Evolutionary conservation across 192 early-diverging fungal genomes (phyloP).

Genomic region (Linnemannia zychae): DNA sequence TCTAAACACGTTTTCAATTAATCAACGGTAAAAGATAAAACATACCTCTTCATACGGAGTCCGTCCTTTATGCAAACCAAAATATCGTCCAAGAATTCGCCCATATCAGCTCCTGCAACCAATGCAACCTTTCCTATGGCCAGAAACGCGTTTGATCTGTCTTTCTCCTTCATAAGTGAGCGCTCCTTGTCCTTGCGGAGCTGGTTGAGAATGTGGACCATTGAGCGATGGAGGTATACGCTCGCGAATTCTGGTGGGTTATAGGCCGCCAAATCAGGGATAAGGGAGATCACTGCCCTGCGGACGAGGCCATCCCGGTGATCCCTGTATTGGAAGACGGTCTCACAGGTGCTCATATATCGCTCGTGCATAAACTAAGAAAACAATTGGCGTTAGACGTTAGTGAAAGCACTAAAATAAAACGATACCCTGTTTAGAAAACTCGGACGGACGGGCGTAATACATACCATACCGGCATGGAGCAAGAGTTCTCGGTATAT

Average conservation of each 20-base stretch:
- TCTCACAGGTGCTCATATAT: constrained; percentile 82
- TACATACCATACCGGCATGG: constrained; percentile 81
- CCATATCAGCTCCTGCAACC: constrained; percentile 82
- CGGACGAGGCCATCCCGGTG: constrained; percentile 85
- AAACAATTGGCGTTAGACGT: neutral
- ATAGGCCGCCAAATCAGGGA: constrained; percentile 87
- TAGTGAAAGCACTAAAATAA: neutral
- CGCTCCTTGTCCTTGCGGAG: constrained; percentile 82
- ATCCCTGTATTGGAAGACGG: constrained; percentile 83
- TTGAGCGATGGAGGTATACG: constrained; percentile 76
- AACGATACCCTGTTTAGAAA: too few species aligned
- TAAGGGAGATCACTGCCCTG: constrained; percentile 84
- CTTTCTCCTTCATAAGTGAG: constrained; percentile 57
- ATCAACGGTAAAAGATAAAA: neutral
- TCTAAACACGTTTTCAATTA: neutral
- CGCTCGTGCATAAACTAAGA: constrained; percentile 86
- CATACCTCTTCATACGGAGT: constrained; percentile 76
- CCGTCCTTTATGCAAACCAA: constrained; percentile 82
- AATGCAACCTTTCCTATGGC: constrained; percentile 90
- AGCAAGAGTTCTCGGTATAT: constrained; percentile 83
- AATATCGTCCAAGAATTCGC: constrained; percentile 84
- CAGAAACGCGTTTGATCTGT: constrained; percentile 72
- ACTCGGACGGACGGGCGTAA: too few species aligned
- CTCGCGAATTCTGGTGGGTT: constrained; percentile 79
- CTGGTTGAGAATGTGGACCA: constrained; percentile 79